These are phyloP conservation scores for Posidonia oceanica DNA, from an alignment of 116 monocot genomes.

Conservation along the genomic window DNA sequence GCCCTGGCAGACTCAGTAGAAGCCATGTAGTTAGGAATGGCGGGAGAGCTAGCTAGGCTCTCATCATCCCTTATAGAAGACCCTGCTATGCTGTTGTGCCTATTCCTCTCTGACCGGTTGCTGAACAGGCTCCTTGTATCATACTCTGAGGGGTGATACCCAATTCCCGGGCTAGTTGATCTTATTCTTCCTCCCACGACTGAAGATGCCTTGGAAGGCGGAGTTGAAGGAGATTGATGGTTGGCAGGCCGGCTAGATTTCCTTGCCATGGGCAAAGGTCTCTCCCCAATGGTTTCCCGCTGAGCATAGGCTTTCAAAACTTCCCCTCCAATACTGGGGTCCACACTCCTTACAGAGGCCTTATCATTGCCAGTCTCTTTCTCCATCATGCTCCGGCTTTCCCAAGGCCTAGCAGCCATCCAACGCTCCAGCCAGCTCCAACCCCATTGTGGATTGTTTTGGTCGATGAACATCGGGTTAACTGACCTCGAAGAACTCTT, in stretches of 20 bases:
- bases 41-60: slow-evolving; percentile 43
- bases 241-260: slow-evolving; percentile 18
- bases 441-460: slow-evolving; percentile 81
- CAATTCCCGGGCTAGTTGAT: slow-evolving; percentile 25
- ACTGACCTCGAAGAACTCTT: slow-evolving; percentile 39
- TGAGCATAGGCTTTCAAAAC: slow-evolving; percentile 33
- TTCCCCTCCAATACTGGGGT: slow-evolving; percentile 19
- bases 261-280: slow-evolving; percentile 16
- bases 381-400: slow-evolving; percentile 25
- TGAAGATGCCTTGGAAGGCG: slow-evolving; percentile 14
- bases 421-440: slow-evolving; percentile 98
- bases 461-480: slow-evolving; percentile 57
- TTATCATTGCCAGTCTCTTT: slow-evolving; percentile 20
- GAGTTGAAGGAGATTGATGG: slow-evolving; percentile 28
- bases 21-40: slow-evolving; percentile 64
- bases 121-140: slow-evolving; percentile 47
- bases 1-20: slow-evolving; percentile 58
- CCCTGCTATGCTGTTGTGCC: slow-evolving; percentile 46
- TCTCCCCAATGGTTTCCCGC: slow-evolving; percentile 24
- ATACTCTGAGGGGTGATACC: slow-evolving; percentile 16
- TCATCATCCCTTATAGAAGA: slow-evolving; percentile 54
- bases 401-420: slow-evolving; percentile 70
- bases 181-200: slow-evolving; percentile 20
- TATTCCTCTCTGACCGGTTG: slow-evolving; percentile 28
- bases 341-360: slow-evolving; percentile 11